These are phyloP conservation scores for Cephaloascus fragrans DNA, from an alignment of 805 yeast species.

Conservation along the genomic window DNA sequence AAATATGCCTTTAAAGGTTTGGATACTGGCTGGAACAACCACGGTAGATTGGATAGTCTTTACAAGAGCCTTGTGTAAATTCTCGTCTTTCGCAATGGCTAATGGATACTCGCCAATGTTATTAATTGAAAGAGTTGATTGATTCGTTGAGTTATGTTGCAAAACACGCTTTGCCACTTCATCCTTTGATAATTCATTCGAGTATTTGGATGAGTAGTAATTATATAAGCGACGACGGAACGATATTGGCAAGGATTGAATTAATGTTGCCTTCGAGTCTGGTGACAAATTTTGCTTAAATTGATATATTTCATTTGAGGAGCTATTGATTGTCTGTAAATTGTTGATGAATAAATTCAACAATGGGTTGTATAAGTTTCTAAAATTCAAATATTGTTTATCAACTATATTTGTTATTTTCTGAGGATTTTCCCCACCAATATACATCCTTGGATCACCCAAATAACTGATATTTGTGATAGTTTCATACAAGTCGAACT, in stretches of 20 bases:
- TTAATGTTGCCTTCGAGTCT: conserved; percentile 27
- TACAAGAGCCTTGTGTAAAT: conserved; percentile 21
- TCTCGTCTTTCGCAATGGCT: conserved; percentile 31
- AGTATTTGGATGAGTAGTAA: conserved; percentile 9
- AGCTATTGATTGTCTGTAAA: conserved; percentile 1
- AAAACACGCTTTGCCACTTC: conserved; percentile 15
- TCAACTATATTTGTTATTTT: conserved; percentile 79
- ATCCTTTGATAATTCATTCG: conserved; percentile 15
- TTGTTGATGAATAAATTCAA: conserved; percentile 28
- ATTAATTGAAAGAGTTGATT: conserved; percentile 3
- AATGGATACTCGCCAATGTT: conserved; percentile 22
- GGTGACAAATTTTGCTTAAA: conserved; percentile 19
- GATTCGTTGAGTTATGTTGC: conserved; percentile 1
- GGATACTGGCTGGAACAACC: conserved; percentile 58
- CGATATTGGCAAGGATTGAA: conserved; percentile 34
- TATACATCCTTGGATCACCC: conserved; percentile 81
- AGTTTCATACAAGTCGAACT: conserved; percentile 59
- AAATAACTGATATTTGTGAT: conserved; percentile 75
- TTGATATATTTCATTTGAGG: conserved; percentile 1
- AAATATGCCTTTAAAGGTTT: conserved; percentile 71
- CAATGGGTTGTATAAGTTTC: conserved; percentile 64
- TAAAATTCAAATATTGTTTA: conserved; percentile 64
- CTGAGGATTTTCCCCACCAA: conserved; percentile 88
- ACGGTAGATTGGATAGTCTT: conserved; percentile 37
- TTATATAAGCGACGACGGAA: conserved; percentile 33